Evolutionary conservation across 176 grass and related monocot genomes (phyloP), one percentile per base, ranked within the genome.

Genomic region (Rhynchospora pubera): DNA sequence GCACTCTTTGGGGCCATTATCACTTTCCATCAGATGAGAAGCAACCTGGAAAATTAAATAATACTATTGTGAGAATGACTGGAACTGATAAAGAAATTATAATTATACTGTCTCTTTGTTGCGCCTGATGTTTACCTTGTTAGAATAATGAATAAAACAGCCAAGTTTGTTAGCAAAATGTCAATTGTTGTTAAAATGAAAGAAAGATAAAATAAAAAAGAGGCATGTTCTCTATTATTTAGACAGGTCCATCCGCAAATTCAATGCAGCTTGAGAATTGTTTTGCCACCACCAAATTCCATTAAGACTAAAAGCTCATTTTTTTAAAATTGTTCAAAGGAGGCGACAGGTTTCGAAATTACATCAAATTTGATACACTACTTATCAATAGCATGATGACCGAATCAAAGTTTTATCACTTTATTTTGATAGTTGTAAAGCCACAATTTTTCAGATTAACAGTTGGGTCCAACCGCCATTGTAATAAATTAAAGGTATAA

Each of bases 1-100:
- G 70, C 91, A 99, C 52, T 86, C 77, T 65, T 63, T 42, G 3
- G 57, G 21, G 24, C 59, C 21, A 62, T 82, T 66, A 65, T 78
- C 42, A 65, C 50, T 77, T 43, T 8, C 59, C 12, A 7, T 66
- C 7, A 5, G 44, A 67, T 82, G 50, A 77, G 72, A 55, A 32
- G 72, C 22, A 55, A 56, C 72, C 72, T 77, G 72, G 23, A 77
- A 77, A 32, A 8, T 77, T 32, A 4, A 9, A 77, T 56, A 19
- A 77, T 55, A 56, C 50, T 77, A 76, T 28, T 4, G 50, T 77
- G 24, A 77, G 23, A 77, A 77, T 18, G 24, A 55, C 22, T 32
- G 72, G 55, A 53, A 55, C 5, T 26, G 45, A 52, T 39, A 11
- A 11, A 75, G 23, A 12, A 56, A 13, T 22, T 55, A 77, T 56